Evolutionary conservation across 805 yeast genomes (phyloP).

Genomic region (Sugiyamaella smithiae): DNA sequence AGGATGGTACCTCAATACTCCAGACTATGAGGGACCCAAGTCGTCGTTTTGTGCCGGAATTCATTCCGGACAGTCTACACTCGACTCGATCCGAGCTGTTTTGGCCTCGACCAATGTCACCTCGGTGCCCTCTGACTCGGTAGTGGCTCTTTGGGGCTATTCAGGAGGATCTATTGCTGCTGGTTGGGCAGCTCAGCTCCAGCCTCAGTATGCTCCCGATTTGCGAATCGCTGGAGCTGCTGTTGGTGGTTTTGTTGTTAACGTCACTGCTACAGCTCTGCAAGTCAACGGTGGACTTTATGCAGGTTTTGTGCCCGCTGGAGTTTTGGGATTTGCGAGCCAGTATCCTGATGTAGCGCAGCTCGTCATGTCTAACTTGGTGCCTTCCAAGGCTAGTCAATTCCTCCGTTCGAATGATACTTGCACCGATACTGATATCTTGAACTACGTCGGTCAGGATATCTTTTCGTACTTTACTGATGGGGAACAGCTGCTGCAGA

Average conservation of each 20-base stretch:
- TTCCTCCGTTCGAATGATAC: constrained; percentile 1
- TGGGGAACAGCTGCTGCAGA: constrained; percentile 22
- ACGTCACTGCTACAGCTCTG: constrained; percentile 22
- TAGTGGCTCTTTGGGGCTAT: constrained; percentile 81
- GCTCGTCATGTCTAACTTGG: constrained; percentile 9
- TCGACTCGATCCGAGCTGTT: constrained; percentile 31
- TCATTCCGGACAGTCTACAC: constrained; percentile 27
- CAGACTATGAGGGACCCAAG: constrained; percentile 33
- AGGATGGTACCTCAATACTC: constrained; percentile 22
- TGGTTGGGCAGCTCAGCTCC: constrained; percentile 44
- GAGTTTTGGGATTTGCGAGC: constrained; percentile 25
- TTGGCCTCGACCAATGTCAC: constrained; percentile 17
- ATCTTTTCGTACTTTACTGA: constrained; percentile 20
- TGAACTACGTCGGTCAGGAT: constrained; percentile 18
- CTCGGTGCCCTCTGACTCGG: constrained; percentile 35
- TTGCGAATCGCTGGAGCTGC: constrained; percentile 29
- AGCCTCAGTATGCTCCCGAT: constrained; percentile 28
- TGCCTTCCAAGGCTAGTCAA: not conserved
- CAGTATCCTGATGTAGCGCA: constrained; percentile 23
- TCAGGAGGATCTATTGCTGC: constrained; percentile 71
- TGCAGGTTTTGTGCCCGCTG: constrained; percentile 28
- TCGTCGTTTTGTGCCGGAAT: constrained; percentile 30
- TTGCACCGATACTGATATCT: constrained; percentile 20
- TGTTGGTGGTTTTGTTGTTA: constrained; percentile 29
- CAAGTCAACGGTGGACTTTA: constrained; percentile 19